Base-by-base conservation (phyloP, 1,139 yeast species). In the Hansenula lynferdii region DNA sequence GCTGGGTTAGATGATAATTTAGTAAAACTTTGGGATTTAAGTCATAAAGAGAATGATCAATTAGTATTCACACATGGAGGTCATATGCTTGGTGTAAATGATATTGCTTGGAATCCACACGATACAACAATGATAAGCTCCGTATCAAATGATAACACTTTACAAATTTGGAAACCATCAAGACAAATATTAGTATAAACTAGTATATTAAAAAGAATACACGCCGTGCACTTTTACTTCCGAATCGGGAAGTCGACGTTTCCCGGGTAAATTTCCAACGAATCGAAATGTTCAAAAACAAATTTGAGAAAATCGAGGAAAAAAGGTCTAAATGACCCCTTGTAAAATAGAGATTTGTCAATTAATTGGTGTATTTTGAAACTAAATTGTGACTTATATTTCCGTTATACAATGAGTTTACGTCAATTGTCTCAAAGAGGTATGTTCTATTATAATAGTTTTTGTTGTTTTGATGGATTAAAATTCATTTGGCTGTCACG, bases 71-170 rank as follows among this genome's bases (percentile, higher is more conserved):
- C 75, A 26, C 98, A 94, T 59, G 86, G 84, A 11, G 98, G 98
- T 0, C 99, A 92, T 58, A 77, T 92, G 73, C 68, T 84, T 40
- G 90, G 94, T 18, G 85, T 92, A 14, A 81, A 84, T 52, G 97
- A 90, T 56, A 67, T 90, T 34, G 76, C 81, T 34, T 92, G 98
- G 98, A 85, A 89, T 42, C 76, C 80, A 1, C 80, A 78, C 47
- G 83, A 83, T 46, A 80, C 82, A 10, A 81, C 90, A 85, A 71
- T 86, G 62, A 52, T 90, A 33, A 84, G 92, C 8, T 80, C 89
- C 54, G 95, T 87, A 4, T 81, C 92, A 1, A 92, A 85, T 54
- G 97, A 92, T 56, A 92, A 92, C 57, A 77, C 95, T 5, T 62
- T 90, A 25, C 97, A 92, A 48, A 64, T 90, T 2, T 92, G 96